Evolutionary conservation across 73 alveolate genomes (phyloP).

Genomic region (Breviolum minutum): DNA sequence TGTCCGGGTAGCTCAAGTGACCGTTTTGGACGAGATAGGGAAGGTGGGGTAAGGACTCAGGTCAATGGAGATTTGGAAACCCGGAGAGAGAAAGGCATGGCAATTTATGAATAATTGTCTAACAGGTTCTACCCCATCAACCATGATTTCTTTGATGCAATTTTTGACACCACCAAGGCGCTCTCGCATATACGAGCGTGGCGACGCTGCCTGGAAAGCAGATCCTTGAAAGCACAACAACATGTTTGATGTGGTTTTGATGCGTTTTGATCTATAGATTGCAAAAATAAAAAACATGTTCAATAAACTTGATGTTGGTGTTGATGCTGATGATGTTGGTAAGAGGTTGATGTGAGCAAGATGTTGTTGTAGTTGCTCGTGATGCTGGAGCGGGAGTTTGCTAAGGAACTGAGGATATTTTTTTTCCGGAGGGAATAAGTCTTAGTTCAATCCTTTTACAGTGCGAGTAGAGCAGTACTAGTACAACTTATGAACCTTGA

Average conservation of each 20-base stretch:
- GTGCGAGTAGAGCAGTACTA: too few species aligned
- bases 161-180: constrained; percentile 22
- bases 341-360: background rate
- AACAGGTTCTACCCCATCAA: too few species aligned
- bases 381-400: too few species aligned
- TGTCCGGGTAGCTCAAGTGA: background rate
- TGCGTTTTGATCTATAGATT: background rate
- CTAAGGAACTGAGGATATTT: too few species aligned
- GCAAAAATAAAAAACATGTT: background rate
- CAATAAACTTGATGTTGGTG: background rate
- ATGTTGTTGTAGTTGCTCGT: background rate
- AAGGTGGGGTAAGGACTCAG: too few species aligned
- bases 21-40: background rate
- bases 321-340: background rate
- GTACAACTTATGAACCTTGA: too few species aligned
- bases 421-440: too few species aligned
- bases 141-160: too few species aligned
- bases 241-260: background rate
- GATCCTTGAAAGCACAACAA: background rate
- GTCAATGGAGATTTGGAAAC: too few species aligned
- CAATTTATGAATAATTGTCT: too few species aligned
- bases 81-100: too few species aligned
- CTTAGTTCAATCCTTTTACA: too few species aligned
- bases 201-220: constrained; percentile 50
- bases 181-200: constrained; percentile 83